Base-by-base conservation (phyloP, 768 basidiomycete species). In the Paxillus ammoniavirescens region DNA sequence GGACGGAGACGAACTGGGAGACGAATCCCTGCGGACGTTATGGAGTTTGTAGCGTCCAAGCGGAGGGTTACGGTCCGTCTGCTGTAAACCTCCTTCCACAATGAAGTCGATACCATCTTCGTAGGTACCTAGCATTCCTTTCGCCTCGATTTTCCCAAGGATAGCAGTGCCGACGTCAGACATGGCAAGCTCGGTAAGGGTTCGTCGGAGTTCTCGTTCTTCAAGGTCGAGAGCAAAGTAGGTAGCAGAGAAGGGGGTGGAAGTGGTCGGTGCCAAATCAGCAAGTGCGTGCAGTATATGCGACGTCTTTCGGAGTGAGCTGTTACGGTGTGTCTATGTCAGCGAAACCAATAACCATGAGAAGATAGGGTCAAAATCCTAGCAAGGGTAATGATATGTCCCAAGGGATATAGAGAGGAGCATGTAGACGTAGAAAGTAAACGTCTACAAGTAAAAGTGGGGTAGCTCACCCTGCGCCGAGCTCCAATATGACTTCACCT, bases 181-280 rank as follows among this genome's bases (percentile, higher is more conserved):
- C 13, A 66, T 61, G 47, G 78, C 68, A 57, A 99, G 84, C 61
- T 84, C 76, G 17, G 73, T 72, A 23, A 98, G 80, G 8, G 92
- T 89, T 33, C 93, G 85, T 53, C 84, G 80, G 23, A 98, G 83
- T 65, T 97, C 94, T 45, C 80, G 82, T 60, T 87, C 79, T 68
- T 97, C 93, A 30, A 98, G 83, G 65, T 98, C 97, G 49, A 99
- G 88, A 17, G 96, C 93, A 73, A 89, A 92, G 67, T 94, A 95
- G 2, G 83, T 89, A 63, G 89, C 82, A 1, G 86, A 82, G 2
- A 83, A 71, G 2, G 66, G 59, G 1, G 67, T 50, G 10, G 64
- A 65, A 5, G 61, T 56, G 17, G 63, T 64, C 17, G 76, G 65
- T 7, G 84, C 77, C 14, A 82, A 68, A 28, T 73, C 73, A 15